Percentiles rank a stretch among this genome's conserved stretches.
phyloP scores from a whole-genome alignment of 2,329 filamentous ascomycete genomes.

The Cladosporium sp. region DNA sequence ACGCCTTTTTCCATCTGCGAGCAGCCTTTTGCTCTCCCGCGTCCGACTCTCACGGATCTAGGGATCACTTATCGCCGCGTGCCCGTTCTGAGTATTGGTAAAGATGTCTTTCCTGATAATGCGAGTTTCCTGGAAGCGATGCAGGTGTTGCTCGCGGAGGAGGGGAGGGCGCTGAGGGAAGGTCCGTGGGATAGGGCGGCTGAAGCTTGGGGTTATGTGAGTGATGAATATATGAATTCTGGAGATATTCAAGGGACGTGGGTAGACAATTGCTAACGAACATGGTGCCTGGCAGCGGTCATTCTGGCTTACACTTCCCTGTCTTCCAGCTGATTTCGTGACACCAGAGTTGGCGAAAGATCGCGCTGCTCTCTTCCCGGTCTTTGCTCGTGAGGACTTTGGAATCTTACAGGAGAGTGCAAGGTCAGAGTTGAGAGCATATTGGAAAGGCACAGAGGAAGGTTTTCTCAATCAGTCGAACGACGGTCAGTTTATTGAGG shows the following conservation, averaged over 20 bases:
- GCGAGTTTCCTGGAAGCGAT: slow-evolving; percentile 18
- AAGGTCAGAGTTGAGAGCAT: slow-evolving; percentile 16
- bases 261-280: background rate
- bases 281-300: background rate
- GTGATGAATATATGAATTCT: background rate
- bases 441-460: slow-evolving; percentile 18
- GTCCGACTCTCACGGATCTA: slow-evolving; percentile 20
- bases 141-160: slow-evolving; percentile 15
- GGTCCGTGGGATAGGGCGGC: slow-evolving; percentile 13
- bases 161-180: slow-evolving; percentile 17
- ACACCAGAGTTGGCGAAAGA: slow-evolving; percentile 19
- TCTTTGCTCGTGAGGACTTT: slow-evolving; percentile 21
- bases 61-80: slow-evolving; percentile 26
- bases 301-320: slow-evolving; percentile 20
- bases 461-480: slow-evolving; percentile 15
- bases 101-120: slow-evolving; percentile 26
- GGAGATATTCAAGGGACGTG: background rate
- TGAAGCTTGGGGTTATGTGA: slow-evolving; percentile 22
- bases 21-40: slow-evolving; percentile 24
- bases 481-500: slow-evolving; percentile 16
- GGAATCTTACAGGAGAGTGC: slow-evolving; percentile 17
- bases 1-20: slow-evolving; percentile 25
- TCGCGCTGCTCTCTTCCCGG: slow-evolving; percentile 18
- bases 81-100: slow-evolving; percentile 24
- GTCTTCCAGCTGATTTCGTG: slow-evolving; percentile 17